Base-by-base conservation (phyloP, 148 eudicot species). In the Rhododendron williamsianum region DNA sequence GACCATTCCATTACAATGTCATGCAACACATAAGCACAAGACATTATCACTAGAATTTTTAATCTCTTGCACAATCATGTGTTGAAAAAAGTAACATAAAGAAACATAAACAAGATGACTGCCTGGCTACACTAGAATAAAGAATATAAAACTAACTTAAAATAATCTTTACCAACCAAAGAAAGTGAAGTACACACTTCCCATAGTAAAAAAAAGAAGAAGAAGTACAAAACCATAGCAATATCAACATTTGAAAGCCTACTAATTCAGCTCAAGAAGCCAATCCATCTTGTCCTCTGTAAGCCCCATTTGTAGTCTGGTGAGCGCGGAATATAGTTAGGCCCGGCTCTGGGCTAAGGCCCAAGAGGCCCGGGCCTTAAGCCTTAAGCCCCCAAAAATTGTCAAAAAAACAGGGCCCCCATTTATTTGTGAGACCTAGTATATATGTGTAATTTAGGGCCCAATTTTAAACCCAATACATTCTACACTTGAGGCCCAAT, bases 301-400 rank as follows among this genome's bases (percentile, higher is more conserved):
- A 46, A 94, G 93, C 86, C 98, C 98, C 98, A 96, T 94, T 84
- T 96, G 98, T 71, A 96, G 91, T 80, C 91, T 89, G 0, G 98
- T 96, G 43, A 96, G 95, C 3, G 91, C 92, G 49, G 89, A 89
- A 85, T 93, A 91, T 43, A 93, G 93, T 87, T 93, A n/a, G n/a
- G n/a, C n/a, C n/a, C n/a, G n/a, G n/a, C n/a, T n/a, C n/a, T n/a
- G n/a, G n/a, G n/a, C n/a, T n/a, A n/a, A n/a, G n/a, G n/a, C n/a
- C n/a, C n/a, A n/a, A n/a, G n/a, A n/a, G n/a, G n/a, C n/a, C n/a
- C n/a, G n/a, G n/a, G n/a, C n/a, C n/a, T n/a, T n/a, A n/a, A n/a
- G n/a, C n/a, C n/a, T n/a, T n/a, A n/a, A n/a, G n/a, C n/a, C n/a
- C n/a, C n/a, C n/a, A n/a, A n/a, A n/a, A n/a, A n/a, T n/a, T n/a